Evolutionary conservation across 2,329 filamentous ascomycete genomes (phyloP).

Genomic region (Rutstroemia sp.): DNA sequence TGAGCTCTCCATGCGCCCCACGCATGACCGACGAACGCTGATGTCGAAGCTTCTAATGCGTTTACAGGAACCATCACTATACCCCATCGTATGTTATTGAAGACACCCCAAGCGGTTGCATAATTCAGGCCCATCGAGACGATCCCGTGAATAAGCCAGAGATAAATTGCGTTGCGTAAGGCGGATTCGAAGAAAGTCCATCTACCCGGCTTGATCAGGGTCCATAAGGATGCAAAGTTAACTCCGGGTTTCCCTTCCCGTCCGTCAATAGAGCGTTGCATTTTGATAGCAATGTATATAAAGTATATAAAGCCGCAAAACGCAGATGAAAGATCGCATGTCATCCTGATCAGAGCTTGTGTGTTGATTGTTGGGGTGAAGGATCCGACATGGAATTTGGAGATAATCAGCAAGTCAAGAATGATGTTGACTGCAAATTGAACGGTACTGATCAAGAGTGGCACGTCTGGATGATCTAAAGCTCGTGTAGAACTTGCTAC

Average conservation of each 20-base stretch:
- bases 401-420: slow-evolving; percentile 59
- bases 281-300: slow-evolving; percentile 28
- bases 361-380: slow-evolving; percentile 51
- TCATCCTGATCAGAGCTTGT: slow-evolving; percentile 56
- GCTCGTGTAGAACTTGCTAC: slow-evolving; percentile 55
- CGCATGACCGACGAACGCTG: slow-evolving; percentile 58
- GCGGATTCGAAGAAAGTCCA: slow-evolving; percentile 58
- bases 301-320: slow-evolving; percentile 54
- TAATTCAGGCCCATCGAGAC: slow-evolving; percentile 56
- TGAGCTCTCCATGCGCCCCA: slow-evolving; percentile 48
- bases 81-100: slow-evolving; percentile 68
- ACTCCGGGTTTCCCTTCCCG: slow-evolving; percentile 28
- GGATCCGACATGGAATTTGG: slow-evolving; percentile 51
- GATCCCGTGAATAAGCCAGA: slow-evolving; percentile 62
- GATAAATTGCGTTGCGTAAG: slow-evolving; percentile 60
- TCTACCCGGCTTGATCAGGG: slow-evolving; percentile 49
- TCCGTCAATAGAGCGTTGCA: slow-evolving; percentile 6
- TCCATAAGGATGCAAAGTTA: slow-evolving; percentile 37
- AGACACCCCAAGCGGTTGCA: slow-evolving; percentile 66
- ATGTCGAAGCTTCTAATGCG: slow-evolving; percentile 55
- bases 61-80: slow-evolving; percentile 66
- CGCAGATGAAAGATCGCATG: slow-evolving; percentile 51
- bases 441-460: slow-evolving; percentile 54
- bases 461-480: slow-evolving; percentile 62
- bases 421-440: slow-evolving; percentile 62